Evolutionary conservation across 805 yeast genomes (phyloP).

Genomic region (Candida glaebosa): DNA sequence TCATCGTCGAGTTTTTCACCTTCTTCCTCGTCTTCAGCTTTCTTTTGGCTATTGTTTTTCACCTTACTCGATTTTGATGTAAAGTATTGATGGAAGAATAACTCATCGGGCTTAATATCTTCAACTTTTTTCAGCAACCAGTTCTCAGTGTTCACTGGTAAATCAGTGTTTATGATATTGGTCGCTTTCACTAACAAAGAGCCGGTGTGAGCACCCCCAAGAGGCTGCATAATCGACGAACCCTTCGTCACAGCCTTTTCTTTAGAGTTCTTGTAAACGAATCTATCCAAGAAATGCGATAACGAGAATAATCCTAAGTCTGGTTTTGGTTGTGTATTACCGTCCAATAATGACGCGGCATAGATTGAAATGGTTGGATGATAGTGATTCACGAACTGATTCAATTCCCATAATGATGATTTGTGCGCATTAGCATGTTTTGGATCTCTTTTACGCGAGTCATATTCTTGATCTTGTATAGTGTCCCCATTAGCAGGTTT

Average conservation of each 20-base stretch:
- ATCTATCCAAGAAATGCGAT: slow-evolving; percentile 89
- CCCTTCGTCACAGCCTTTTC: slow-evolving; percentile 74
- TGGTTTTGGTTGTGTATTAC: slow-evolving; percentile 63
- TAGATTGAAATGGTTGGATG: slow-evolving; percentile 90
- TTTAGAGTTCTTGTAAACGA: slow-evolving; percentile 91
- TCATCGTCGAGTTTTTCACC: slow-evolving; percentile 57
- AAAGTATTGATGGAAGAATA: slow-evolving; percentile 85
- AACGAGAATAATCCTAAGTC: slow-evolving; percentile 87
- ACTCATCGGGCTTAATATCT: slow-evolving; percentile 80
- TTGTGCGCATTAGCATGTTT: slow-evolving; percentile 78
- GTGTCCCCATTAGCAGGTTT: slow-evolving; percentile 16
- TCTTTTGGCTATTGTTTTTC: slow-evolving; percentile 17
- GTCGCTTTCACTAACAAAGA: slow-evolving; percentile 67
- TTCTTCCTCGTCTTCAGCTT: slow-evolving; percentile 26
- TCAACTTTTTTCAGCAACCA: slow-evolving; percentile 68
- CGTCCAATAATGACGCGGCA: slow-evolving; percentile 60
- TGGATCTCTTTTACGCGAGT: slow-evolving; percentile 92
- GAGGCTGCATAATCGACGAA: slow-evolving; percentile 94
- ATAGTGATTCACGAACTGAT: slow-evolving; percentile 71
- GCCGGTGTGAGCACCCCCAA: slow-evolving; percentile 80
- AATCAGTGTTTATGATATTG: slow-evolving; percentile 31
- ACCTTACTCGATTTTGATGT: slow-evolving; percentile 49
- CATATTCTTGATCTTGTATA: slow-evolving; percentile 44
- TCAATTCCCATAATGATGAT: slow-evolving; percentile 84
- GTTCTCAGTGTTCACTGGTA: slow-evolving; percentile 80